phyloP scores from a whole-genome alignment of 1,284 basidiomycete genomes.

The Porogramme epimiltina region DNA sequence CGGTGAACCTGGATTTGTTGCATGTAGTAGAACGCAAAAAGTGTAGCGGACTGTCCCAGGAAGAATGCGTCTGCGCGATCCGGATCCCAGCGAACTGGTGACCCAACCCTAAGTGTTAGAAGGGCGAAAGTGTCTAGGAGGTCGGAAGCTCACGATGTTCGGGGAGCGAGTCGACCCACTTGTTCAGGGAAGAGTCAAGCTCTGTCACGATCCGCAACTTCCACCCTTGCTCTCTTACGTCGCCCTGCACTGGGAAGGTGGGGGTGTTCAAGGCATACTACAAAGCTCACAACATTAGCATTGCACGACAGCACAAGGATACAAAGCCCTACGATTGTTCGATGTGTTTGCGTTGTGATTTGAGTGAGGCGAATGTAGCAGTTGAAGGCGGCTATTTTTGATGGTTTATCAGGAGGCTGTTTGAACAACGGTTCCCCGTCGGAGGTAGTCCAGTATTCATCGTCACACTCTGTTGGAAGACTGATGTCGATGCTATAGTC shows the following conservation, averaged over 20 bases:
- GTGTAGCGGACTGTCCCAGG: constrained; percentile 53
- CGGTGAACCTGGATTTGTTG: constrained; percentile 59
- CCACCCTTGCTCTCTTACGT: constrained; percentile 25
- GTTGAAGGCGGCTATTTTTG: constrained; percentile 48
- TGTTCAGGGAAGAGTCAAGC: constrained; percentile 24
- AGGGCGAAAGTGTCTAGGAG: too few relatives aligned
- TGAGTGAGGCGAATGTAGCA: constrained; percentile 53
- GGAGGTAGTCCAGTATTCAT: constrained; percentile 59
- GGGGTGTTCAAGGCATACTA: constrained; percentile 26
- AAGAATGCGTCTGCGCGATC: constrained; percentile 42
- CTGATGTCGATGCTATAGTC: constrained; percentile 56
- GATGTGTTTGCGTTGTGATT: constrained; percentile 52
- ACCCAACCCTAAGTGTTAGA: too few relatives aligned
- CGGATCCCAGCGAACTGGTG: constrained; percentile 49
- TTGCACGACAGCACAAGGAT: too few relatives aligned
- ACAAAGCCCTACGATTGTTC: constrained; percentile 61
- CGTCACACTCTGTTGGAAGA: constrained; percentile 59
- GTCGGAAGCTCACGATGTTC: too few relatives aligned
- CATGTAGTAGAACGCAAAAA: constrained; percentile 58
- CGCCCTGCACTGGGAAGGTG: constrained; percentile 34
- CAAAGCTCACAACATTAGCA: neutral
- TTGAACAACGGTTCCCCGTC: constrained; percentile 42
- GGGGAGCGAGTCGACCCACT: constrained; percentile 22
- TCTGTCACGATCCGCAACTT: constrained; percentile 23
- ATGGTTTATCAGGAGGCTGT: constrained; percentile 48